Evolutionary conservation across 2,329 filamentous ascomycete genomes (phyloP), one percentile per base, ranked within the genome.

Genomic region (Microcyclosporella mali): DNA sequence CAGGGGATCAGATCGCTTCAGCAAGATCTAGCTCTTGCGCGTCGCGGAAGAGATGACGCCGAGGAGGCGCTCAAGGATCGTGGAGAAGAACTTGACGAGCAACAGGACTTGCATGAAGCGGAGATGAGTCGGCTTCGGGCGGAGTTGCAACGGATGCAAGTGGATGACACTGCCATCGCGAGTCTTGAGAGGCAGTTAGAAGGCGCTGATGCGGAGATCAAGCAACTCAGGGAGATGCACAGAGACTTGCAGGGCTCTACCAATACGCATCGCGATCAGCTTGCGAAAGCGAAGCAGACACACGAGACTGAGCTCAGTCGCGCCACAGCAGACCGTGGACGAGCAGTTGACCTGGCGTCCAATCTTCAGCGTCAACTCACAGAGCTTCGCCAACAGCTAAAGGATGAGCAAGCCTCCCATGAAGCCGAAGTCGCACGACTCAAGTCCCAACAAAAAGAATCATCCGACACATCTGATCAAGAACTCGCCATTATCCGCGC

Each of bases 71-170:
- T 46, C 2, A 36, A 33, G n/a, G 33, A 43, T 8, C 44, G 53
- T 15, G 47, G 49, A 10, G 45, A 60, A 29, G 56, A 58, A 27
- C 43, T 57, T 3, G 54, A 60, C 9, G 43, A 50, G 27, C 44
- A 52, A 11, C 51, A 47, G 4, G 45, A 51, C 1, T 41, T 50
- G 16, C 42, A 56, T 19, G 49, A 53, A 2, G 45, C 41, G 14
- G 49, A 54, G 29, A 45, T 54, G n/a, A 44, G 50, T 25, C 52
- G 52, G 3, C 37, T 59, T 11, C 41, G 47, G 17, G 40, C 28
- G 3, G 52, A 57, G 14, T 32, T 58, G 38, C 49, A 46, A 43
- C 47, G 47, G 36, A 46, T 47, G 4, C 40, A 37, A 6, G 45
- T 49, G 14, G 46, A 47, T 8, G 46, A 53, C 12, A 34, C 36